Base-by-base conservation (phyloP, 179 eudicot genomes). In the Camellia oleifera region DNA sequence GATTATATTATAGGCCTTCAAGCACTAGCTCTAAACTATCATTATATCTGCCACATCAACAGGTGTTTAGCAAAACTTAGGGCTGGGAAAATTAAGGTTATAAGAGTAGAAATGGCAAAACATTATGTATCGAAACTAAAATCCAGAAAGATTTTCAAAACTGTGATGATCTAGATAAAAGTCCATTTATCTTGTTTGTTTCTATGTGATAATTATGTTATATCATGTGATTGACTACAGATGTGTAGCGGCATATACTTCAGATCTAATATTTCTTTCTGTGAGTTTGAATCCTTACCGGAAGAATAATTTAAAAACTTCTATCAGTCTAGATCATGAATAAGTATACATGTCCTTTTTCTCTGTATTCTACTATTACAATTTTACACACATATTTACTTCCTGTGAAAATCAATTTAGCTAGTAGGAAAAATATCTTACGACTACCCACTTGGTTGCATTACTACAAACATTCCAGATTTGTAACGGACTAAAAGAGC, bases 231-330 rank as follows among this genome's bases (percentile, higher is more conserved):
- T 79, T 74, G 58, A 50, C 48, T 77, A 84, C 97, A 94, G 98
- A 85, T 94, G 99, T 82, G 97, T 93, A 52, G 96, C 84, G 48
- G 95, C 98, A 70, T 97, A 84, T 89, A 89, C 94, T 82, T 97
- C 98, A 68, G 99, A 96, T 86, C 90, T 94, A 56, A 70, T 94
- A 80, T 92, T 94, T 77, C 81, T 94, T 80, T 81, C 81, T 77
- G 94, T 94, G 69, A 91, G 92, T 82, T 81, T 94, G 69, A 91
- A 96, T 80, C 99, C 99, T 86, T 98, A 96, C 78, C 91, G 97
- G 10, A 79, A 74, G 76, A 86, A 76, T 86, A 97, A 86, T 84
- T 82, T 88, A 77, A 89, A 88, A 87, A 68, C 89, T 66, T 81
- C 86, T 63, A 89, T 94, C 82, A 96, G 99, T 86, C 83, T 96